Base-by-base conservation (phyloP, 208 protist species). In the Leishmania major region DNA sequence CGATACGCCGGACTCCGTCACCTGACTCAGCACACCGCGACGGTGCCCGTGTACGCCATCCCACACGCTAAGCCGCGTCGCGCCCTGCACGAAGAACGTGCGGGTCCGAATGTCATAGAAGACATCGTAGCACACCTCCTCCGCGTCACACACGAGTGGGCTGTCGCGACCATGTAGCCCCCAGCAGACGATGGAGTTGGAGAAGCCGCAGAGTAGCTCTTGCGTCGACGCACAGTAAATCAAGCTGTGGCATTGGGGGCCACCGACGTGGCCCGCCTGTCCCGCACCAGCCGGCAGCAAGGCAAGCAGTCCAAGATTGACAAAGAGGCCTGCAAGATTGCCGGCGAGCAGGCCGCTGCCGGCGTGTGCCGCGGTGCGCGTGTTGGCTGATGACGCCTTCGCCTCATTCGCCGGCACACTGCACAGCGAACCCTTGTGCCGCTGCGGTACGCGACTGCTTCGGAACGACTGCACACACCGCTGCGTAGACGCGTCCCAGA, bases 401-500 rank as follows among this genome's bases (percentile, higher is more conserved):
- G 35, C 5, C 28, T 79, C 79, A 4, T 82, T 75, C 17, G 35
- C 55, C 45, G 64, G 40, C 22, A 69, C 78, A 11, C 15, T 17
- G 57, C 67, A 45, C n/a, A 57, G 4, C 2, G 47, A 62, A 0
- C 75, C 66, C 28, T 7, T 74, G n/a, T 51, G 55, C 1, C 31
- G 62, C 37, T 47, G 51, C 37, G 64, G 57, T 35, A 82, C 66
- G 47, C 83, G 75, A 37, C 31, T 76, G 67, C 78, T 72, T 15
- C 86, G 86, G 19, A 95, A 80, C 10, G 88, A 93, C 85, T 98
- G 96, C 35, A 94, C 79, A 70, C 96, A 98, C 73, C 77, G 80
- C 57, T 93, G 86, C 15, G 86, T 89, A 35, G 88, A 85, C 43
- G 96, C 77, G 79, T 98, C 96, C 96, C 96, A 98, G 59, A 97